A percentile compares a stretch with the other conserved stretches of the same genome.
Conservation (phyloP, 2,329 filamentous ascomycete genomes). For the Podosphaera fusca region DNA sequence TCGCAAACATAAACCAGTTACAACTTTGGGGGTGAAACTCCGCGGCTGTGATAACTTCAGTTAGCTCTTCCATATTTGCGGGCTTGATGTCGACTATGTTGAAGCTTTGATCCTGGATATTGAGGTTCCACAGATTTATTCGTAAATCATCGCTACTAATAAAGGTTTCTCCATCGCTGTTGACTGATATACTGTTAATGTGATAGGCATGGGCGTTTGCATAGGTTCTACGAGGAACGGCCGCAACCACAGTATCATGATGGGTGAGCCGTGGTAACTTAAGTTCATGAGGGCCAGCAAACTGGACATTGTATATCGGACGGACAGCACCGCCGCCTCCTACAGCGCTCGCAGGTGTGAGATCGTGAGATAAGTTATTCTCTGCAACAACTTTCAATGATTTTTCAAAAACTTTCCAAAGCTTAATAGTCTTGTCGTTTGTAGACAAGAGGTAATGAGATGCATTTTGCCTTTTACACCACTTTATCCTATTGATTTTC, state of each 20-base stretch:
- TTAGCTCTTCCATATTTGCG: constrained; percentile 98
- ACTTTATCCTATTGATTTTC: constrained; percentile 99
- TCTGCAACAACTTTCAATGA: constrained; percentile 96
- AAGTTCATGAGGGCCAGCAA: constrained; percentile 60
- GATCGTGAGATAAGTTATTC: constrained; percentile 90
- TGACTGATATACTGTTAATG: constrained; percentile 99
- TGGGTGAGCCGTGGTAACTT: constrained; percentile 92
- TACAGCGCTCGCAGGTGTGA: constrained; percentile 48
- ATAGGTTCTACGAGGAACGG: constrained; percentile 86
- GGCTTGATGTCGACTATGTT: constrained; percentile 99
- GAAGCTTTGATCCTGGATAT: constrained; percentile 98
- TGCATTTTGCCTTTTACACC: constrained; percentile 93
- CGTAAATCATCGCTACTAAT: constrained; percentile 95
- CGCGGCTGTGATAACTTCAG: constrained; percentile 92
- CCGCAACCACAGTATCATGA: constrained; percentile 93
- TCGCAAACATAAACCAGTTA: constrained; percentile 99
- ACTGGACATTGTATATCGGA: constrained; percentile 45
- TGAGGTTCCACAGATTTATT: constrained; percentile 97
- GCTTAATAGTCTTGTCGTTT: constrained; percentile 99
- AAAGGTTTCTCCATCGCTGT: constrained; percentile 97
- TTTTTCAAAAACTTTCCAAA: constrained; percentile 99
- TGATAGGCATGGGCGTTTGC: constrained; percentile 97
- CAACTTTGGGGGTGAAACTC: constrained; percentile 94
- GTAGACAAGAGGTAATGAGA: constrained; percentile 96
- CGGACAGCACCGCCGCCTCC: constrained; percentile 61